phyloP scores from a whole-genome alignment of 208 protist genomes.

The Crithidia acanthocephali region DNA sequence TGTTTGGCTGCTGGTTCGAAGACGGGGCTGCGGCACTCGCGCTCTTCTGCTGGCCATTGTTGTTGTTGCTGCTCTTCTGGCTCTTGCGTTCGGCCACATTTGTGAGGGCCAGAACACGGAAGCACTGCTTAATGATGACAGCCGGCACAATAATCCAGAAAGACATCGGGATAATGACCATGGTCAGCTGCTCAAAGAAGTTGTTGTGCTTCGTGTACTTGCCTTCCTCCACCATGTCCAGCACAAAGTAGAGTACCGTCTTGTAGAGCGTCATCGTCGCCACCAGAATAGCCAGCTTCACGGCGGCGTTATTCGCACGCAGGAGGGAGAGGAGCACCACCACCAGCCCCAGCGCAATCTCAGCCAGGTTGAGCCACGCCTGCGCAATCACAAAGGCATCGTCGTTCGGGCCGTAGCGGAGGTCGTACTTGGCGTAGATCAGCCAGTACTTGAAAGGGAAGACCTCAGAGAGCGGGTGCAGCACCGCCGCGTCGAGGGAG shows the following conservation, averaged over 20 bases:
- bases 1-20: background rate
- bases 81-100: slow-evolving; percentile 6
- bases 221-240: slow-evolving; percentile 67
- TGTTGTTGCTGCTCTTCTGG: background rate
- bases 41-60: background rate
- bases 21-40: background rate
- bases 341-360: slow-evolving; percentile 60
- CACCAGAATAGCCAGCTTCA: slow-evolving; percentile 57
- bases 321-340: slow-evolving; percentile 37
- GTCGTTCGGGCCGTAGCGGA: slow-evolving; percentile 76
- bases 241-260: slow-evolving; percentile 73
- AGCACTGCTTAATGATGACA: slow-evolving; percentile 57
- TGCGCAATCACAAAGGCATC: slow-evolving; percentile 88
- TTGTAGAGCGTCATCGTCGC: slow-evolving; percentile 84
- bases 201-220: slow-evolving; percentile 77
- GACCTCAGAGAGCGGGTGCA: slow-evolving; percentile 56
- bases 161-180: slow-evolving; percentile 61
- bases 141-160: slow-evolving; percentile 71
- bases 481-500: slow-evolving; percentile 3
- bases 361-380: slow-evolving; percentile 77
- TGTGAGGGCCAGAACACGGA: slow-evolving; percentile 22
- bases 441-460: slow-evolving; percentile 68
- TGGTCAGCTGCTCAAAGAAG: slow-evolving; percentile 43
- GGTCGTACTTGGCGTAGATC: slow-evolving; percentile 77
- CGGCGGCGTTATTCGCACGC: slow-evolving; percentile 17